These are phyloP conservation scores for Septoria linicola DNA, from an alignment of 2,329 filamentous ascomycete genomes.

Conservation along the genomic window DNA sequence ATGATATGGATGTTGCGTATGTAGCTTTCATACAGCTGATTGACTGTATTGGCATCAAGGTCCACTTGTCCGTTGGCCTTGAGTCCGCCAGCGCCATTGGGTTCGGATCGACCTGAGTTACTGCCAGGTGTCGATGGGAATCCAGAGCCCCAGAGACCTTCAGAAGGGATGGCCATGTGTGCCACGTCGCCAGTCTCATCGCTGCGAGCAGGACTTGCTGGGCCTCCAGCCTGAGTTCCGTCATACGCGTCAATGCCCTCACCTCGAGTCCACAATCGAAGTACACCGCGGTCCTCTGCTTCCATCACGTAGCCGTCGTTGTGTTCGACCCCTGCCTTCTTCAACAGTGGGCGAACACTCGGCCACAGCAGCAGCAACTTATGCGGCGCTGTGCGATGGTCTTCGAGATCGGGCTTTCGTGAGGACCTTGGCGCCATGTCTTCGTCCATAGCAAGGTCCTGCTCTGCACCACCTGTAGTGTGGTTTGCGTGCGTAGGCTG, in stretches of 20 bases:
- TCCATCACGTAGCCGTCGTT: slow-evolving; percentile 40
- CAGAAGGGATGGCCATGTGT: slow-evolving; percentile 44
- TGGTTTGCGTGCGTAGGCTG: slow-evolving; percentile 11
- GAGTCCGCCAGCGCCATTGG: slow-evolving; percentile 49
- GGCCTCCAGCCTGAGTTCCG: slow-evolving; percentile 36
- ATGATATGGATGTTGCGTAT: slow-evolving; percentile 61
- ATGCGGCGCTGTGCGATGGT: slow-evolving; percentile 89
- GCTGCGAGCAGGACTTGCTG: slow-evolving; percentile 43
- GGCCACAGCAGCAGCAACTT: slow-evolving; percentile 69
- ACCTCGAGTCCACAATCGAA: slow-evolving; percentile 40
- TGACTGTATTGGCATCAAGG: slow-evolving; percentile 53
- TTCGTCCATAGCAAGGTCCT: slow-evolving; percentile 22
- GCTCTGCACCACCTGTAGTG: slow-evolving; percentile 15
- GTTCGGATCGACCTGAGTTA: slow-evolving; percentile 34
- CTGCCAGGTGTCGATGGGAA: slow-evolving; percentile 38
- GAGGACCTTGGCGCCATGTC: slow-evolving; percentile 23
- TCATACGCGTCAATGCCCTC: slow-evolving; percentile 43
- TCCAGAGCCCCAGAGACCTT: slow-evolving; percentile 53
- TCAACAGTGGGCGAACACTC: slow-evolving; percentile 40
- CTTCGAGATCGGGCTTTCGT: slow-evolving; percentile 69
- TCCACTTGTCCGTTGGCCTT: slow-evolving; percentile 55
- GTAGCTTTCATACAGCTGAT: slow-evolving; percentile 55
- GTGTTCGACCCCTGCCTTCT: slow-evolving; percentile 28
- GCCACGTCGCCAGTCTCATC: slow-evolving; percentile 36
- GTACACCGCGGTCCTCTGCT: slow-evolving; percentile 39